phyloP scores from a whole-genome alignment of 768 basidiomycete species.

The Suillus subaureus region DNA sequence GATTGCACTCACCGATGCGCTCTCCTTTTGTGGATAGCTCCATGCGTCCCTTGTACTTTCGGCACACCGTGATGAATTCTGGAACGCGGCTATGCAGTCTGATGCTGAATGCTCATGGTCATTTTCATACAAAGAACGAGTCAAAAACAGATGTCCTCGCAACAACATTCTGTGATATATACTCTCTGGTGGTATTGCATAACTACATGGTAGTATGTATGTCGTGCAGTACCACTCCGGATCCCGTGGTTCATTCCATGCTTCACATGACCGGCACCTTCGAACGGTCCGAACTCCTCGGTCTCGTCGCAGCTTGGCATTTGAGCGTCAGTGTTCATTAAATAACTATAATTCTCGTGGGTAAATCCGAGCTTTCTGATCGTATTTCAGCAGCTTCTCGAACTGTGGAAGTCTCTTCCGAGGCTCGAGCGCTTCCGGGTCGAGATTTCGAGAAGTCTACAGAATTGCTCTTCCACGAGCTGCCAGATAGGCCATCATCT shows the following conservation, averaged over 20 bases:
- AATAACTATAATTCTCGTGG: background rate
- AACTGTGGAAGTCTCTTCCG: background rate
- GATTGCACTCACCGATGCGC: background rate
- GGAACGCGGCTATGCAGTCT: background rate
- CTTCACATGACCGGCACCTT: background rate
- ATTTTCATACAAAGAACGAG: background rate
- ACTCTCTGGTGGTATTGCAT: background rate
- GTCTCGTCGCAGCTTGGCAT: background rate
- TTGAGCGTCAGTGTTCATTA: background rate
- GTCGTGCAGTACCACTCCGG: background rate
- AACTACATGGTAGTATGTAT: background rate
- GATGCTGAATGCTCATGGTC: background rate
- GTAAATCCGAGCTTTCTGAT: constrained; percentile 1
- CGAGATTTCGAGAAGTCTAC: background rate
- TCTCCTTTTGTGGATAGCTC: background rate
- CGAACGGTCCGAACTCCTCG: background rate
- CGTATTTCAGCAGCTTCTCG: constrained; percentile 4
- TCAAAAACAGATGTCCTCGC: background rate
- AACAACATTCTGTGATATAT: too few relatives aligned
- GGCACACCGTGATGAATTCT: background rate
- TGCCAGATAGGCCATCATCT: background rate
- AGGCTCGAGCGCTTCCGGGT: background rate
- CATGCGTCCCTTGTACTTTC: background rate
- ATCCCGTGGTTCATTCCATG: background rate
- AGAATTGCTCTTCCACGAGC: background rate